These are phyloP conservation scores for Knufia fluminis DNA, from an alignment of 2,329 filamentous ascomycete genomes.

Conservation along the genomic window DNA sequence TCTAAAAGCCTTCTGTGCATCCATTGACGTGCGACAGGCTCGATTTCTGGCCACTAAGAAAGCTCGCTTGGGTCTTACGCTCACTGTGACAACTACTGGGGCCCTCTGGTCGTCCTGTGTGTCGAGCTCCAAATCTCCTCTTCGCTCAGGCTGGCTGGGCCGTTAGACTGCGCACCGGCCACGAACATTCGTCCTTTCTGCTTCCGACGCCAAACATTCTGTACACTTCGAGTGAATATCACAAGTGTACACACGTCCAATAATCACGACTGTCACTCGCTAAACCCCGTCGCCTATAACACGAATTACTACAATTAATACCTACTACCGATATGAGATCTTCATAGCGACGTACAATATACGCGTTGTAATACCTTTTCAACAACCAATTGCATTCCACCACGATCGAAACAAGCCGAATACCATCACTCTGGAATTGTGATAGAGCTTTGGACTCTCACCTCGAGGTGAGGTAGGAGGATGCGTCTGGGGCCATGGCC, in stretches of 20 bases:
- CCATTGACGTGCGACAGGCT: no score
- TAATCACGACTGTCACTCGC: slow-evolving; percentile 22
- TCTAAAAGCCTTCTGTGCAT: no score
- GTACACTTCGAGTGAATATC: background rate
- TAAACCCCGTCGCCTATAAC: slow-evolving; percentile 15
- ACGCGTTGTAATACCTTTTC: background rate
- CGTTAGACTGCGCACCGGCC: slow-evolving; percentile 1
- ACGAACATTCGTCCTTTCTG: background rate
- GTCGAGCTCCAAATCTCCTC: background rate
- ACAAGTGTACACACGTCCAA: background rate
- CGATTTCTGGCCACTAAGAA: no score
- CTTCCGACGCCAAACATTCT: background rate
- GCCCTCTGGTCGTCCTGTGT: background rate
- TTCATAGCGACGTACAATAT: background rate
- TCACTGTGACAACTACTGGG: no score
- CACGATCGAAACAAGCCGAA: background rate
- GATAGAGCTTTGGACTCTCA: background rate
- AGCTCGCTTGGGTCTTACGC: no score
- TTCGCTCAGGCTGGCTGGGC: background rate
- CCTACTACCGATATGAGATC: no score
- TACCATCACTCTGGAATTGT: slow-evolving; percentile 1
- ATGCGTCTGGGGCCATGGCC: slow-evolving; percentile 3
- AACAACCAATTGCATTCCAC: background rate
- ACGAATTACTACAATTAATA: no score
- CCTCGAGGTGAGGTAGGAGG: slow-evolving; percentile 5